Evolutionary conservation across 805 yeast species (phyloP).

Genomic region (Wickerhamiella galacta): DNA sequence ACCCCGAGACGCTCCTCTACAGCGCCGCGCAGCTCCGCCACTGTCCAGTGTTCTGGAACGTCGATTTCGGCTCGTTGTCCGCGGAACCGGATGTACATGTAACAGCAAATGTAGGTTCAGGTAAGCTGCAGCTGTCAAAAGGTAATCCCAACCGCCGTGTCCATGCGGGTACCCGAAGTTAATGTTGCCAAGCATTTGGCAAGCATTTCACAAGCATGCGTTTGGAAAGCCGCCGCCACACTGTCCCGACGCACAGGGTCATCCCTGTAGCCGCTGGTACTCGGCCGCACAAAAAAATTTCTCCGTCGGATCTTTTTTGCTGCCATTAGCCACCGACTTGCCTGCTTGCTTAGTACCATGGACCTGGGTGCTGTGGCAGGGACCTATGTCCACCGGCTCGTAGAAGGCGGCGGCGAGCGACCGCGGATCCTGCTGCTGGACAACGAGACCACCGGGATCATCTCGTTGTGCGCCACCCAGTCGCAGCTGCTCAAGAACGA

Average conservation of each 20-base stretch:
- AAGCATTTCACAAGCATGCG: too few relatives aligned
- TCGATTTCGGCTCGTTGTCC: slow-evolving; percentile 1
- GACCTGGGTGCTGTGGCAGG: slow-evolving; percentile 24
- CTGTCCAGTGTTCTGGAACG: not conserved
- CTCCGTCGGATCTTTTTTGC: not conserved
- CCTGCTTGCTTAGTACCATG: slow-evolving; percentile 17
- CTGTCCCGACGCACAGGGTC: too few relatives aligned
- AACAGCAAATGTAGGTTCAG: too few relatives aligned
- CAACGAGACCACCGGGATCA: slow-evolving; percentile 57
- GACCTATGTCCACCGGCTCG: slow-evolving; percentile 25
- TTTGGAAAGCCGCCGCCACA: too few relatives aligned
- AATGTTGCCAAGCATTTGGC: too few relatives aligned
- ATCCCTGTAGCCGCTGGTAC: too few relatives aligned
- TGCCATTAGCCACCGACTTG: not conserved
- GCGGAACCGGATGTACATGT: not conserved
- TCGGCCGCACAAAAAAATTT: too few relatives aligned
- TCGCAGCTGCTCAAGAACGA: slow-evolving; percentile 67
- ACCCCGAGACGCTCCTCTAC: not conserved
- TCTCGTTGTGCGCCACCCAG: slow-evolving; percentile 84
- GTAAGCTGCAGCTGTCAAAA: too few relatives aligned
- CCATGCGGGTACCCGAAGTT: too few relatives aligned
- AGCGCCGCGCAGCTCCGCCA: not conserved
- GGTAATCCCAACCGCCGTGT: too few relatives aligned
- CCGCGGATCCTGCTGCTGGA: slow-evolving; percentile 71
- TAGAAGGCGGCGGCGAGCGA: slow-evolving; percentile 21